Percentiles rank a stretch among this genome's conserved stretches.
Evolutionary conservation across 352 stramenopile genomes (phyloP).

Genomic region (Pythium dissimile): DNA sequence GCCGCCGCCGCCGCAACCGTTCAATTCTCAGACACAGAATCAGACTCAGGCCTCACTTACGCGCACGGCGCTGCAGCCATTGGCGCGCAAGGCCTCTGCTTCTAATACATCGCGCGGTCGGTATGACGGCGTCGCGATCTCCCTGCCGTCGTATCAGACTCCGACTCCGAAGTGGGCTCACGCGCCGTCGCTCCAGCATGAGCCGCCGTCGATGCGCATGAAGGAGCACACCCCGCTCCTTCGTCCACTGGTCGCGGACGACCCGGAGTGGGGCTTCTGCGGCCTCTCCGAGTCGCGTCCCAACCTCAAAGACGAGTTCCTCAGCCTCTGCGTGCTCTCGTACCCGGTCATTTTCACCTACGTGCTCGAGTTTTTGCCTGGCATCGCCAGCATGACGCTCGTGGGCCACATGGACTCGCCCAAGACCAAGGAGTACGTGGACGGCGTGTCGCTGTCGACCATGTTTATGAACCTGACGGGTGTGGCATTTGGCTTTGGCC

Average conservation of each 20-base stretch:
- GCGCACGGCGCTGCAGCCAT: no score
- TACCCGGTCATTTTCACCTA: conserved; percentile 67
- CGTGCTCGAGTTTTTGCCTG: conserved; percentile 65
- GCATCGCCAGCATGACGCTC: conserved; percentile 58
- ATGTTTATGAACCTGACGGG: conserved; percentile 82
- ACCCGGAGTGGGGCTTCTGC: conserved; percentile 28
- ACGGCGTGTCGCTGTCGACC: conserved; percentile 56
- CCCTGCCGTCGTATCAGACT: conserved; percentile 12
- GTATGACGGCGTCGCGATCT: conserved; percentile 27
- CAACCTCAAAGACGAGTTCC: conserved; percentile 30
- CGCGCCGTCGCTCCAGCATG: conserved; percentile 7
- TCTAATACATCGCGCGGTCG: conserved; percentile 30
- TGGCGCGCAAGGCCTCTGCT: no score
- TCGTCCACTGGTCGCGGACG: conserved; percentile 21
- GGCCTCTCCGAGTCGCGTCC: conserved; percentile 19
- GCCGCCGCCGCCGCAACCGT: not conserved
- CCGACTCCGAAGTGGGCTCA: not conserved
- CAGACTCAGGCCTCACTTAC: no score
- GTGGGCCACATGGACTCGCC: conserved; percentile 70
- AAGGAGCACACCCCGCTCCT: conserved; percentile 42
- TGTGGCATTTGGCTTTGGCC: conserved; percentile 67
- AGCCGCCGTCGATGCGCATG: conserved; percentile 23
- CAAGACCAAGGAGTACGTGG: conserved; percentile 63
- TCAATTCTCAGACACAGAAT: no score
- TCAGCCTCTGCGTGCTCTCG: conserved; percentile 39